phyloP scores from a whole-genome alignment of 164 flowering plant genomes.

The Cinnamomum micranthum region DNA sequence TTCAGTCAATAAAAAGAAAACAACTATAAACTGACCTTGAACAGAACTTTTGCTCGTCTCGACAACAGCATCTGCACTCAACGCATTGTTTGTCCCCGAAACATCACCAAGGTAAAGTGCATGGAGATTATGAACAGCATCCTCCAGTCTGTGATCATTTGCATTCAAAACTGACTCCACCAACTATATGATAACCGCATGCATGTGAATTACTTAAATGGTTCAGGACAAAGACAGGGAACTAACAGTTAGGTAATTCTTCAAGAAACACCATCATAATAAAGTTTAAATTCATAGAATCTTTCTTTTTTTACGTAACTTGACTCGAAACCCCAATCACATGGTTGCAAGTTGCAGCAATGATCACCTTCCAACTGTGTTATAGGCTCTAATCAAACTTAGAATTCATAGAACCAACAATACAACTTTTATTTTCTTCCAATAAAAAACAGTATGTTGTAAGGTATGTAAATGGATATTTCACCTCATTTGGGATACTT shows the following conservation, averaged over 20 bases:
- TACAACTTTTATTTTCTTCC: background rate
- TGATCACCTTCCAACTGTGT: too few species aligned
- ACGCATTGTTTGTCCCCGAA: slow-evolving; percentile 1
- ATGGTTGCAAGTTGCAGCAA: background rate
- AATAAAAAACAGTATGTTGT: too few species aligned
- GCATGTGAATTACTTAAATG: background rate
- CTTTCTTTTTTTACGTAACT: background rate
- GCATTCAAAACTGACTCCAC: slow-evolving; percentile 19
- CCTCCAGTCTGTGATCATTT: slow-evolving; percentile 18
- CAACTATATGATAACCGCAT: slow-evolving; percentile 10
- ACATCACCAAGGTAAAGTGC: slow-evolving; percentile 11
- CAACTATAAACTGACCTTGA: slow-evolving; percentile 13
- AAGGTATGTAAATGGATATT: too few species aligned
- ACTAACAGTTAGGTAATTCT: background rate
- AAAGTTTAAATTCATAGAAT: too few species aligned
- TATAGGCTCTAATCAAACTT: background rate
- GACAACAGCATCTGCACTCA: slow-evolving; percentile 12
- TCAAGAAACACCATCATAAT: background rate
- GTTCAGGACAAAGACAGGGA: too few species aligned
- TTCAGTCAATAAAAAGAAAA: background rate
- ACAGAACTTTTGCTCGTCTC: background rate
- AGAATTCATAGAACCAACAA: background rate
- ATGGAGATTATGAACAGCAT: slow-evolving; percentile 23
- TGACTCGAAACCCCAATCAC: background rate
- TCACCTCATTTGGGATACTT: too few species aligned